These are phyloP conservation scores for Vaccinium vitisidaea DNA, from an alignment of 148 eudicot species.

Conservation along the genomic window DNA sequence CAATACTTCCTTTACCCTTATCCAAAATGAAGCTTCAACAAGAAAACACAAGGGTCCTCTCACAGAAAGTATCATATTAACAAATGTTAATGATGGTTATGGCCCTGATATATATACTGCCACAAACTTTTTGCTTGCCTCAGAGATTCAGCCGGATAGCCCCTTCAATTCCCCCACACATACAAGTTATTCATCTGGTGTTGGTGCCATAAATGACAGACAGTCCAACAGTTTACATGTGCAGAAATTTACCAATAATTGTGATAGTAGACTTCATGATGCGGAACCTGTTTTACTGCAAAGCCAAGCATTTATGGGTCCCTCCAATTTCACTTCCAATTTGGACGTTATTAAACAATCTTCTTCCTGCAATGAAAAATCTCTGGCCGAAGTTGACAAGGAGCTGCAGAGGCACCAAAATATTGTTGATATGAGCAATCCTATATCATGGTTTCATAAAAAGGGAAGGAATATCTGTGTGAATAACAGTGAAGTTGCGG, in stretches of 20 bases:
- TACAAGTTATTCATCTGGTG: constrained; percentile 19
- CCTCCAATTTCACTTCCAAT: constrained; percentile 2
- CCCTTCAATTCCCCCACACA: constrained; percentile 11
- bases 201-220: constrained; percentile 21
- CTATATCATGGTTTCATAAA: constrained; percentile 20
- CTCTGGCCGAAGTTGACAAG: constrained; percentile 2
- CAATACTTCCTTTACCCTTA: constrained; percentile 17
- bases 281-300: constrained; percentile 14
- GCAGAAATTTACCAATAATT: constrained; percentile 5
- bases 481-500: constrained; percentile 28
- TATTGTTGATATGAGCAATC: constrained; percentile 18
- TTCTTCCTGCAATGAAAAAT: constrained; percentile 9
- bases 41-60: constrained; percentile 37
- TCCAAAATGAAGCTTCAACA: constrained; percentile 21
- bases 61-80: constrained; percentile 50
- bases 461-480: constrained; percentile 25
- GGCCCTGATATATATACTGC: constrained; percentile 24
- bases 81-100: constrained; percentile 31
- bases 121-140: constrained; percentile 22
- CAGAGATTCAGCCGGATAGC: constrained; percentile 25
- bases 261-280: constrained; percentile 24
- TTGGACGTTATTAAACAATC: constrained; percentile 18
- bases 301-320: constrained; percentile 19
- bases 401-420: constrained; percentile 14
- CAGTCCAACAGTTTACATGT: constrained; percentile 13